A percentile compares a stretch with the other conserved stretches of the same genome.
phyloP scores from a whole-genome alignment of 2,329 filamentous ascomycete species.

The Fusarium sp. region DNA sequence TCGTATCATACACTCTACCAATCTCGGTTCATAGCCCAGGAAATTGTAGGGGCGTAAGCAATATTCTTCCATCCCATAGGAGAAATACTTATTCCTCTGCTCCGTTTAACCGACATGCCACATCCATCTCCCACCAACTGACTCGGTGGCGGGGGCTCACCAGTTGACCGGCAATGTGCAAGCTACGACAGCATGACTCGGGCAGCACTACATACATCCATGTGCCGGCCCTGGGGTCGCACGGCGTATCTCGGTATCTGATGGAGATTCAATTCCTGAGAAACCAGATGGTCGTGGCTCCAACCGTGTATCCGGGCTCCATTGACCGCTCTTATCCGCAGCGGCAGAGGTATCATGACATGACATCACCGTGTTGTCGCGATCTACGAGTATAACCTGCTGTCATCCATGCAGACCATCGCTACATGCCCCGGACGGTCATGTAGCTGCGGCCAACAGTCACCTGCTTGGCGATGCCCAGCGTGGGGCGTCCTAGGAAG shows the following conservation, averaged over 20 bases:
- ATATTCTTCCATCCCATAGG: not conserved
- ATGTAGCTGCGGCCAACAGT: constrained; percentile 25
- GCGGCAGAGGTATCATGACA: constrained; percentile 10
- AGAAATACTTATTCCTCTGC: not conserved
- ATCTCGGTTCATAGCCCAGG: not conserved
- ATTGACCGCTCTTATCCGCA: constrained; percentile 1
- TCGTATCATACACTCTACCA: not conserved
- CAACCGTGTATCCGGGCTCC: not conserved
- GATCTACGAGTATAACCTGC: constrained; percentile 27
- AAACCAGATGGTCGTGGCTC: not conserved
- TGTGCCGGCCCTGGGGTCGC: not conserved
- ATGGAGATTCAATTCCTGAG: not conserved
- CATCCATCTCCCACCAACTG: not conserved
- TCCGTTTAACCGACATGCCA: not conserved
- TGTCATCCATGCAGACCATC: constrained; percentile 16
- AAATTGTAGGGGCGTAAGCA: not conserved
- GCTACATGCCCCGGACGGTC: constrained; percentile 9
- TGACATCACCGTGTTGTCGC: constrained; percentile 25
- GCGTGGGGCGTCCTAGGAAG: constrained; percentile 5
- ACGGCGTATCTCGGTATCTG: constrained; percentile 4
- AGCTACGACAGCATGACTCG: constrained; percentile 25
- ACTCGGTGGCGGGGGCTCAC: not conserved
- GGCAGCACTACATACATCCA: not conserved
- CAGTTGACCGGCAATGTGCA: constrained; percentile 6
- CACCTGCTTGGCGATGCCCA: constrained; percentile 11